These are phyloP conservation scores for Penicillium tannophilum DNA, from an alignment of 495 filamentous ascomycete species.

Conservation along the genomic window DNA sequence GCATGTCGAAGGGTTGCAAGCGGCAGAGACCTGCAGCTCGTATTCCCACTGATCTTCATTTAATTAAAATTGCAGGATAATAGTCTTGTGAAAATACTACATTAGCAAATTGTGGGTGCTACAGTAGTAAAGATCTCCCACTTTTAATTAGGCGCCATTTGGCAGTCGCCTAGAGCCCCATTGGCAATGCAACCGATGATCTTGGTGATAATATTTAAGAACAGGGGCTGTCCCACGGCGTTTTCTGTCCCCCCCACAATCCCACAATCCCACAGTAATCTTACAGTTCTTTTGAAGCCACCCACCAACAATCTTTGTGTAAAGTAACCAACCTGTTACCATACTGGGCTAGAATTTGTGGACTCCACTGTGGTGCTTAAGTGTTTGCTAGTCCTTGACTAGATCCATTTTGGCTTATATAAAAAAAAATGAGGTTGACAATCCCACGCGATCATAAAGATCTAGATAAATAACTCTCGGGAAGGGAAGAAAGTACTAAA, in stretches of 20 bases:
- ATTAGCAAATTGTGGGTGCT: neutral
- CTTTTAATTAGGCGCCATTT: neutral
- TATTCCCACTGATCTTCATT: conserved; percentile 3
- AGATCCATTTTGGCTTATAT: neutral
- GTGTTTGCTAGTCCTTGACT: neutral
- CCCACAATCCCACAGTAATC: conserved; percentile 10
- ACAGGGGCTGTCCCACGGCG: neutral
- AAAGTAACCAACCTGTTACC: neutral
- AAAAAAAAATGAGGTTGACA: neutral
- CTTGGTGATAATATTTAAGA: neutral
- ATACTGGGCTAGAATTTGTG: neutral
- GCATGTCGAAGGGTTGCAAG: neutral
- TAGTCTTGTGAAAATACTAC: neutral
- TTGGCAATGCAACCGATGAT: conserved; percentile 12
- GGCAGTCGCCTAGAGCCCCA: conserved; percentile 4
- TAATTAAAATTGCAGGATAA: neutral
- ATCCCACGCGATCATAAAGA: neutral
- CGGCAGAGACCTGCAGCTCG: neutral
- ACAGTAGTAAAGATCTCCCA: neutral
- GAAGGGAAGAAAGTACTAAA: neutral
- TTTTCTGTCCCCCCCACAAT: conserved; percentile 18
- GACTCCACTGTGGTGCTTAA: neutral
- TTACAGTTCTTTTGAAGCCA: conserved; percentile 1
- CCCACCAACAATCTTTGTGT: conserved; percentile 1
- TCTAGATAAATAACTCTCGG: neutral